A percentile compares a stretch with the other conserved stretches of the same genome.
phyloP scores from a whole-genome alignment of 192 early-diverging fungal genomes.

The Entophlyctis luteolus region DNA sequence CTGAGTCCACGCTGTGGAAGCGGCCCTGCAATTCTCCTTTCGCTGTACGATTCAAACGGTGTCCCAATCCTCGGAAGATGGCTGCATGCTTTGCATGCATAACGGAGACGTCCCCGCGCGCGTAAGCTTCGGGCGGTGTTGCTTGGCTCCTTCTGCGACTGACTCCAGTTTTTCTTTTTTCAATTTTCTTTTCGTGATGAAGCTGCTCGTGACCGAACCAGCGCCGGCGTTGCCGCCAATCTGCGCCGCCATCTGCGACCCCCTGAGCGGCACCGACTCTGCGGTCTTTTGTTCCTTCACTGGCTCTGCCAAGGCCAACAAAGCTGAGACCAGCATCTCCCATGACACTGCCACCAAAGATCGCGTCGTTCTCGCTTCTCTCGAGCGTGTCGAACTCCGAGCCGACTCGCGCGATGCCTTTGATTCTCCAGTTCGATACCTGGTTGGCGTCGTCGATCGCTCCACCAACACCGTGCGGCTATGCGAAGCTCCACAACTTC shows the following conservation, averaged over 20 bases:
- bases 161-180: too few relatives aligned
- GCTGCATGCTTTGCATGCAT: too few relatives aligned
- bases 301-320: not conserved
- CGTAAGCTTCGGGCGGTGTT: too few relatives aligned
- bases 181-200: too few relatives aligned
- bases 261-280: not conserved
- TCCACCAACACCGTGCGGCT: conserved; percentile 65
- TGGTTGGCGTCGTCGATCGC: conserved; percentile 77
- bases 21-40: too few relatives aligned
- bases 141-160: too few relatives aligned
- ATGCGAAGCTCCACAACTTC: conserved; percentile 60
- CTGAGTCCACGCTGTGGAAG: too few relatives aligned
- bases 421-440: conserved; percentile 43
- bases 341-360: not conserved
- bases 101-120: too few relatives aligned
- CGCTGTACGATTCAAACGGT: too few relatives aligned
- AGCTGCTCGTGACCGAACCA: conserved; percentile 4
- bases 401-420: conserved; percentile 2
- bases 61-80: too few relatives aligned
- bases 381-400: conserved; percentile 19
- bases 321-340: too few relatives aligned
- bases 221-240: not conserved
- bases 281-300: conserved; percentile 9
- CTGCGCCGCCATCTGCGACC: conserved; percentile 11
- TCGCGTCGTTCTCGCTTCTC: conserved; percentile 5